phyloP scores from a whole-genome alignment of 192 early-diverging fungal genomes.

The Geranomyces variabilis region DNA sequence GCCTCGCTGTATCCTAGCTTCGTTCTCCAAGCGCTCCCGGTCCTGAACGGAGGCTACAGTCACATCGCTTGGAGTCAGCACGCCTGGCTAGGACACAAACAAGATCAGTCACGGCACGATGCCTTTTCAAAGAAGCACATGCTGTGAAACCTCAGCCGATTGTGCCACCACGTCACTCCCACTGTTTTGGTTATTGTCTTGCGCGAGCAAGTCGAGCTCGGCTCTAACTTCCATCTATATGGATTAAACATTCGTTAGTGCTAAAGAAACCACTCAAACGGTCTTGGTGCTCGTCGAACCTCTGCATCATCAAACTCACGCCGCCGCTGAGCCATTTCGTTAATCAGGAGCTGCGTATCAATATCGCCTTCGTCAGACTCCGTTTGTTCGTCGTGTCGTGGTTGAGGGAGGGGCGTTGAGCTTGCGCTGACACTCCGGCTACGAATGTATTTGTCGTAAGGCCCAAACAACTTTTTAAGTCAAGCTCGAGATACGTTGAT shows the following conservation, averaged over 20 bases:
- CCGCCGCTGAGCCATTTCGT: constrained; percentile 14
- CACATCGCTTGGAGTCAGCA: not conserved
- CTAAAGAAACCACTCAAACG: not conserved
- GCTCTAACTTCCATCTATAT: no score
- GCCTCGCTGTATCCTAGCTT: constrained; percentile 24
- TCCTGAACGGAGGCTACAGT: not conserved
- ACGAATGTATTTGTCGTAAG: not conserved
- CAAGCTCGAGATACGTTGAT: not conserved
- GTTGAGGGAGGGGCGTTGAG: not conserved
- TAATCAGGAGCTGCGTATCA: constrained; percentile 2
- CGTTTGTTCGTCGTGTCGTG: not conserved
- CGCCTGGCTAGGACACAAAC: not conserved
- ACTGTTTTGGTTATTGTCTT: not conserved
- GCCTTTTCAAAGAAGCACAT: not conserved
- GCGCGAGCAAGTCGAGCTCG: not conserved
- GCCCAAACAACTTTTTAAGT: no score
- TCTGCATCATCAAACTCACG: not conserved
- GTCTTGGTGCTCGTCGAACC: not conserved
- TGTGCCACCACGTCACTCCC: not conserved
- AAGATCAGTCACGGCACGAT: not conserved
- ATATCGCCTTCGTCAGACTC: not conserved
- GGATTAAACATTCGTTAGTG: no score
- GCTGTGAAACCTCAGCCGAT: not conserved
- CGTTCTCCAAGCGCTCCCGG: not conserved
- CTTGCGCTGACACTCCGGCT: not conserved